Evolutionary conservation across 768 basidiomycete genomes (phyloP), one percentile per base, ranked within the genome.

Genomic region (Sporobolomyces phaffii): DNA sequence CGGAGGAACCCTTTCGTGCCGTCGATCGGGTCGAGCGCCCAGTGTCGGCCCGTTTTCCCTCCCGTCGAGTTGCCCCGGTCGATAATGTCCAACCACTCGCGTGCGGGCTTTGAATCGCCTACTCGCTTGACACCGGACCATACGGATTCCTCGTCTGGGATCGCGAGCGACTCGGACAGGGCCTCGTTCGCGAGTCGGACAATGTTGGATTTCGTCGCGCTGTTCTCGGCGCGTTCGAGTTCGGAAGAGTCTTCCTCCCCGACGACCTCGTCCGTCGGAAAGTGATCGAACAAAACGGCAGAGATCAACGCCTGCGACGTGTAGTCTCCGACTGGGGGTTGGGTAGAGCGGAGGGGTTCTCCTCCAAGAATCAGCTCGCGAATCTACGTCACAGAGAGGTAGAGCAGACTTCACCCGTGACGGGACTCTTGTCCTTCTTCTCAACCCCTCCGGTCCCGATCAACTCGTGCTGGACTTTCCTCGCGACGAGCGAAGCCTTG

Each of bases 211-310:
- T 84, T 75, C 57, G 92, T 78, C 4, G 80, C 79, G 11, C 79
- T 78, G 47, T 79, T 77, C 36, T 81, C 83, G 44, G 63, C 66
- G 0, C 62, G 61, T 10, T 88, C 84, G 24, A 98, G 78, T 59
- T 91, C 89, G 0, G 84, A 80, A 0, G 94, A 87, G 76, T 96
- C 91, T 78, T 99, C 94, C 78, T 99, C 96, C 36, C 93, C 96
- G 43, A 98, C 87, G 75, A 98, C 90, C 13, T 84, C 84, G 78
- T 97, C 92, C 1, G 81, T 73, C 0, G 93, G 94, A 78, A 96
- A 98, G 0, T 86, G 85, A 17, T 80, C 80, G 20, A 78, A 76
- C 40, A 99, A 83, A 75, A 97, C 87, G 11, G 86, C 82, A 65
- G 87, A 88, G 73, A 99, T 86, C 45, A 98, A 84, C 0, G 93